Base-by-base conservation (phyloP, 495 filamentous ascomycete genomes). In the Lophiotrema nucula region DNA sequence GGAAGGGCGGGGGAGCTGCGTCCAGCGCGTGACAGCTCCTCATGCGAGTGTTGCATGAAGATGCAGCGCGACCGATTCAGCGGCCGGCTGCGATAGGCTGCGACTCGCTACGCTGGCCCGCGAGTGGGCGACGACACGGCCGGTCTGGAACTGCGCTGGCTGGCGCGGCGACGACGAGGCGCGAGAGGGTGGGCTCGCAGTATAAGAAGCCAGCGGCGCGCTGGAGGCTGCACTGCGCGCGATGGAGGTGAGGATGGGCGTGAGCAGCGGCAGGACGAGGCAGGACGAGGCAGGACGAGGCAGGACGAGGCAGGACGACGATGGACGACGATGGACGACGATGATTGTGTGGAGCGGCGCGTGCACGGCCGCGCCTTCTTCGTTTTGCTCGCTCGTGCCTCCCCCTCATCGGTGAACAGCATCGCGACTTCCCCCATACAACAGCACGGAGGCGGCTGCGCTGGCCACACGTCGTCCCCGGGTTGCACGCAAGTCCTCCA, bases 11-110 rank as follows among this genome's bases (percentile, higher is more conserved):
- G 58, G 46, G 37, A 56, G 39, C 24, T 49, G 58, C 58, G 55
- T n/a, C 58, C 50, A 53, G 58, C 58, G 58, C 58, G 58, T 62
- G 58, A 62, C 58, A 23, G 41, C 31, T 23, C 47, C 16, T 51
- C 51, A 58, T 63, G 60, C 60, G 47, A 55, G 58, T 55, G 53
- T 60, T 57, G 53, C 53, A 57, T 58, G 53, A 52, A 63, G 31
- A 44, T 63, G 60, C 60, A 63, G 41, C n/a, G 31, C 31, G 44
- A 42, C 54, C 25, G 41, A 59, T 46, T 16, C 16, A 47, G 24
- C 35, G 15, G 35, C 12, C 35, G 35, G 19, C 21, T n/a, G n/a
- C n/a, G 13, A 3, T 28, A 43, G 45, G 12, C 43, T 2, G 37
- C 16, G 4, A 22, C 33, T 13, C 6, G 23, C 43, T 25, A 27